Base-by-base conservation (phyloP, 345 rosid species). In the Conringia planisiliqua region DNA sequence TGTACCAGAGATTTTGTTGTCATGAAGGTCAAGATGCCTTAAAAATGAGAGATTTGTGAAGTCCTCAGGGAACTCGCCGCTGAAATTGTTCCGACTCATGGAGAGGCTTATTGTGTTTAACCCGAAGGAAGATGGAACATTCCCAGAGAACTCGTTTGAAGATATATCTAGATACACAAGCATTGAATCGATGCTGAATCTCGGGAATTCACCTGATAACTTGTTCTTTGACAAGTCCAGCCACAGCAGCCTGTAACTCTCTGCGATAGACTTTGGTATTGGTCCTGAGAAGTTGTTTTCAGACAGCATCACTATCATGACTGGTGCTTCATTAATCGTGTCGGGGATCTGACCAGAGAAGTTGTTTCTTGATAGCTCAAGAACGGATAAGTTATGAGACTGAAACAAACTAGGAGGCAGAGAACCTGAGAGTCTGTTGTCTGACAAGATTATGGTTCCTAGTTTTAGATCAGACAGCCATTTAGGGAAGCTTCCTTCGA, bases 391-490 rank as follows among this genome's bases (percentile, higher is more conserved):
- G 46, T 16, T 70, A 1, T 1, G n/a, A 62, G 75, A 46, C 48
- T 80, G 70, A 68, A 85, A 82, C 64, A 85, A 70, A 55, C 64
- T 69, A 6, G 80, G 68, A 20, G 85, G 84, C 77, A 80, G 59
- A 30, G 84, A 54, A 24, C 83, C 87, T 3, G 85, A 35, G 52
- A 85, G 82, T 10, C 70, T 80, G 69, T 85, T 82, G 38, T 76
- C 84, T n/a, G 85, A 85, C 17, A 82, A 72, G 62, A 70, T 44
- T 27, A 83, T 55, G 30, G 8, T 27, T 67, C 65, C 40, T 1
- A 80, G 6, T 4, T 51, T 68, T 72, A 81, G 54, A 67, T 85
- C 79, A 9, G 82, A 80, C 1, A 85, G 29, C 84, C 84, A 82
- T 54, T 68, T 38, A 0, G 84, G 87, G 38, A 82, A 80, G 5